Conservation (phyloP, 768 basidiomycete genomes). For the Lyophyllum atratum region DNA sequence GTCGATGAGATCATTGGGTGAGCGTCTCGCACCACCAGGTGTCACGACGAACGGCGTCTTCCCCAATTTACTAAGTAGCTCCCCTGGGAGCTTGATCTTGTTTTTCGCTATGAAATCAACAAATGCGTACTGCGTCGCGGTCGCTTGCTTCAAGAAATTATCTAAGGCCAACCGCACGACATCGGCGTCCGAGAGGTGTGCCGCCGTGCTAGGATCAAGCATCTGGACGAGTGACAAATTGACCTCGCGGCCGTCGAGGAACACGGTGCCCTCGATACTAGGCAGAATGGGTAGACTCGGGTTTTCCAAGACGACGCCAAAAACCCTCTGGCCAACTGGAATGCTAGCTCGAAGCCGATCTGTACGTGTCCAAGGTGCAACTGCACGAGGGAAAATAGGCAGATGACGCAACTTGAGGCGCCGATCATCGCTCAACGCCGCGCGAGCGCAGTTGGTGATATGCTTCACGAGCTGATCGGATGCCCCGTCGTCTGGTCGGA, state of each 20-base stretch:
- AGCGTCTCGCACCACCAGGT: constrained; percentile 15
- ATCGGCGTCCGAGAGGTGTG: constrained; percentile 21
- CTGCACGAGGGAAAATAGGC: constrained; percentile 1
- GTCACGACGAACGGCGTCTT: constrained; percentile 28
- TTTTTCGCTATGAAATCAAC: constrained; percentile 28
- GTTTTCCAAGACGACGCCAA: constrained; percentile 8
- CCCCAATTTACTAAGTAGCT: constrained; percentile 24
- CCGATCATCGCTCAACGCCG: background rate
- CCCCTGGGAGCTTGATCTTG: constrained; percentile 24
- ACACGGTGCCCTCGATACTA: constrained; percentile 16
- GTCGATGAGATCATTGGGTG: constrained; percentile 31
- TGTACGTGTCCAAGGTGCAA: background rate
- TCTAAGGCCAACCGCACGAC: constrained; percentile 28
- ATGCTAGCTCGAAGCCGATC: background rate
- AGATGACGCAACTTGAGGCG: constrained; percentile 5
- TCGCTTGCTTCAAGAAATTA: constrained; percentile 29
- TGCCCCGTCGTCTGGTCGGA: background rate
- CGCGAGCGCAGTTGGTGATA: background rate
- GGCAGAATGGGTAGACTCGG: constrained; percentile 36
- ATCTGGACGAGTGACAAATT: constrained; percentile 23
- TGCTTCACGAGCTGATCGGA: background rate
- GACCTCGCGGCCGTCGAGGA: constrained; percentile 27
- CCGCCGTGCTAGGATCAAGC: constrained; percentile 21
- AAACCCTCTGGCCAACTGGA: constrained; percentile 1
- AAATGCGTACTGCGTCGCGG: constrained; percentile 25